These are phyloP conservation scores for Aspergillus steynii DNA, from an alignment of 495 filamentous ascomycete species.

Conservation along the genomic window DNA sequence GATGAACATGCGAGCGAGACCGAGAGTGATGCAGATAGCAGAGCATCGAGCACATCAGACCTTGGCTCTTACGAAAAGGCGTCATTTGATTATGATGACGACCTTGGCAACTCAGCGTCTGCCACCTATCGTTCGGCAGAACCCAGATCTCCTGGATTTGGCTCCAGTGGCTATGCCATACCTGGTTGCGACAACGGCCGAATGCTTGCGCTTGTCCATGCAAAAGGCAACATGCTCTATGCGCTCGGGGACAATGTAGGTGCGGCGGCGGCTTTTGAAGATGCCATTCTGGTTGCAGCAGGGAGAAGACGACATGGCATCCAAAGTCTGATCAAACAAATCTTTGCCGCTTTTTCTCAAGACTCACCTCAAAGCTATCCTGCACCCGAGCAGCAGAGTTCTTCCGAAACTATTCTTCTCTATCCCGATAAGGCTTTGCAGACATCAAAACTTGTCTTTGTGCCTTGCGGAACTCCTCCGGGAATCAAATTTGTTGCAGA, in stretches of 20 bases:
- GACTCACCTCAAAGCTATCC: conserved; percentile 31
- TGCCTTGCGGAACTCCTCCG: conserved; percentile 74
- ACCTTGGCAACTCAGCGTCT: conserved; percentile 33
- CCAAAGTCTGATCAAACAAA: conserved; percentile 75
- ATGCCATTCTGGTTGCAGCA: conserved; percentile 86
- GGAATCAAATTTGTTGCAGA: conserved; percentile 76
- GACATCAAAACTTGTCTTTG: conserved; percentile 84
- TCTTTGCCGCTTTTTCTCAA: conserved; percentile 69
- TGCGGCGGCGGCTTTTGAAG: conserved; percentile 90
- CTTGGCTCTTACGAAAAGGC: conserved; percentile 55
- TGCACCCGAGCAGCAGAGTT: conserved; percentile 25
- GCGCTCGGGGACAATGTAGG: conserved; percentile 79
- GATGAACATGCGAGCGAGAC: conserved; percentile 57
- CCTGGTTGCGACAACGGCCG: conserved; percentile 89
- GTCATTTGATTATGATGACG: conserved; percentile 58
- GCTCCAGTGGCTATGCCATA: conserved; percentile 83
- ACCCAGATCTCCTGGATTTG: conserved; percentile 57
- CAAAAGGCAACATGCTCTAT: conserved; percentile 98
- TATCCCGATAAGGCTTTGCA: conserved; percentile 81
- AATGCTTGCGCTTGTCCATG: conserved; percentile 88
- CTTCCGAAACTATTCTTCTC: conserved; percentile 69
- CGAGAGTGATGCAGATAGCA: conserved; percentile 54
- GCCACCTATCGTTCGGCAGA: conserved; percentile 32
- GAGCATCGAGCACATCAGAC: conserved; percentile 48
- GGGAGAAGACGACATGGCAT: conserved; percentile 73